These are phyloP conservation scores for Solanum peruvianum DNA, from an alignment of 257 asterid genomes.

Conservation along the genomic window DNA sequence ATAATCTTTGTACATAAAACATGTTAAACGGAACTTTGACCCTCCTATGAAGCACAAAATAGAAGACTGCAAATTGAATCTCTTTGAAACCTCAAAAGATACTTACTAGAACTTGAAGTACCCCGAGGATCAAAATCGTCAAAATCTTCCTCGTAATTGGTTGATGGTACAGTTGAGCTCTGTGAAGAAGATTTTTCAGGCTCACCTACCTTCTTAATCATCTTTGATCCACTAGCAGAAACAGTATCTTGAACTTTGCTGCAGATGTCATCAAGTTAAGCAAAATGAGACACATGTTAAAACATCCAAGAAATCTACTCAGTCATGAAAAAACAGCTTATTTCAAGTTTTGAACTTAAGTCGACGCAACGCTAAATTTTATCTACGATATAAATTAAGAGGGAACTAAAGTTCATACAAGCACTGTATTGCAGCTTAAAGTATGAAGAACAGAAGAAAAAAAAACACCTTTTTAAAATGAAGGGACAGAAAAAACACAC, in stretches of 20 bases:
- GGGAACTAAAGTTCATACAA: not conserved
- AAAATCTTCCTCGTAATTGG: conserved; percentile 55
- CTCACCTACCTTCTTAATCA: conserved; percentile 20
- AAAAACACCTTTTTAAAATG: not conserved
- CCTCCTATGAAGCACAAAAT: not conserved
- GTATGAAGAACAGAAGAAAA: not conserved
- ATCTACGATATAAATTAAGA: not conserved
- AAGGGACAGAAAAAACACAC: too few species aligned
- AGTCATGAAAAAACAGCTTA: not conserved
- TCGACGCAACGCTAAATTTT: not conserved
- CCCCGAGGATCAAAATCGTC: conserved; percentile 99
- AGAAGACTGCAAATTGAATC: not conserved
- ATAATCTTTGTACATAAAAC: not conserved
- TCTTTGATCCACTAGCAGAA: conserved; percentile 28
- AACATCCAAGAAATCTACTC: not conserved
- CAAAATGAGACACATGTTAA: not conserved
- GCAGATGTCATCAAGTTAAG: conserved; percentile 12
- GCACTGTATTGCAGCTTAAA: not conserved
- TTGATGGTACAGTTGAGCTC: conserved; percentile 22
- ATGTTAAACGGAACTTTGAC: not conserved
- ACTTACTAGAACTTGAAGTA: conserved; percentile 70
- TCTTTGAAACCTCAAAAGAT: not conserved
- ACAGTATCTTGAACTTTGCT: conserved; percentile 46
- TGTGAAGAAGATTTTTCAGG: conserved; percentile 33
- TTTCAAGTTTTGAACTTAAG: not conserved